Evolutionary conservation across 768 basidiomycete genomes (phyloP).

Genomic region (Sutorius australiensis): DNA sequence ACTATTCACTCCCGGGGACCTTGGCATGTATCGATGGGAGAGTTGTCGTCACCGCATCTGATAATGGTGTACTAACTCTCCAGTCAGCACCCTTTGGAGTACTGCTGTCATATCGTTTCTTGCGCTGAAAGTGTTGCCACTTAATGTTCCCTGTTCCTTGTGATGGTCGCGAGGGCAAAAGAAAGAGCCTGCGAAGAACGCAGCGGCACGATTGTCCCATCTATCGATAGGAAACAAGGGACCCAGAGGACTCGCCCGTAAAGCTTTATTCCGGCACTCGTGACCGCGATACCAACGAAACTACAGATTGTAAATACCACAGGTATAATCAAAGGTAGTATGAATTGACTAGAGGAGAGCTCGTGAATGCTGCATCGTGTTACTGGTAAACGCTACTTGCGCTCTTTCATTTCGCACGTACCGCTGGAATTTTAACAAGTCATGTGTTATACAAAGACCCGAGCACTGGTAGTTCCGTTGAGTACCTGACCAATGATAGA

Average conservation of each 20-base stretch:
- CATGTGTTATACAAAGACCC: neutral
- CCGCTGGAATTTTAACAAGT: constrained; percentile 39
- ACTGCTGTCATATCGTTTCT: constrained; percentile 84
- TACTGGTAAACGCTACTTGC: constrained; percentile 34
- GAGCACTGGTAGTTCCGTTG: constrained; percentile 74
- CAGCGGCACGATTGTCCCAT: constrained; percentile 83
- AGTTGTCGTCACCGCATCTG: too few relatives aligned
- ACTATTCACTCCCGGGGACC: constrained; percentile 1
- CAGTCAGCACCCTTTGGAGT: constrained; percentile 46
- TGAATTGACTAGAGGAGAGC: constrained; percentile 49
- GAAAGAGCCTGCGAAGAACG: constrained; percentile 82
- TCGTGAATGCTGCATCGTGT: neutral
- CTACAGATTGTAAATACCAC: constrained; percentile 70
- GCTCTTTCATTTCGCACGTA: constrained; percentile 68
- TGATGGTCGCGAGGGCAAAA: constrained; percentile 69
- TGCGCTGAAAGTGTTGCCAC: constrained; percentile 71
- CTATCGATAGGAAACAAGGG: constrained; percentile 69
- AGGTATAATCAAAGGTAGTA: constrained; percentile 78
- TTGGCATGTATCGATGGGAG: constrained; percentile 1
- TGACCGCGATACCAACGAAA: constrained; percentile 78
- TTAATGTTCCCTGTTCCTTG: constrained; percentile 68
- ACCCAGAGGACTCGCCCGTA: constrained; percentile 71
- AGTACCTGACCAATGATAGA: constrained; percentile 49
- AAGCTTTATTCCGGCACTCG: constrained; percentile 66
- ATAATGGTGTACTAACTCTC: too few relatives aligned